Percentiles rank a stretch among this genome's conserved stretches.
phyloP scores from a whole-genome alignment of 768 basidiomycete genomes.

The Tricholoma terreum region DNA sequence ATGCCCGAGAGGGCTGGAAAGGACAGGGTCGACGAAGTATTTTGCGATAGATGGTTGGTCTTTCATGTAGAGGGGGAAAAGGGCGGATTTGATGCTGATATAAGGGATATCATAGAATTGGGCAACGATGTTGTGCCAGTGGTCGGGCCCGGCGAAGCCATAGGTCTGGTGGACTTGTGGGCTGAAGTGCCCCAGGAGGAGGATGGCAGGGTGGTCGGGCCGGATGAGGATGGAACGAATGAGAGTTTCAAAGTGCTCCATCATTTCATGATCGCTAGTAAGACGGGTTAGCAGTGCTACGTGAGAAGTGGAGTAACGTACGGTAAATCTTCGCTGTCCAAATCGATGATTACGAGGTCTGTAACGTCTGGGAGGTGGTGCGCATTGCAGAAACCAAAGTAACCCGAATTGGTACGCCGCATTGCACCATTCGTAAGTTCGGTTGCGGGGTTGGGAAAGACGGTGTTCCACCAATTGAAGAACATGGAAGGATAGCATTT shows the following conservation, averaged over 20 bases:
- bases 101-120: conserved; percentile 98
- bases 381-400: conserved; percentile 91
- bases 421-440: conserved; percentile 98
- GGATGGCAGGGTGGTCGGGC: conserved; percentile 86
- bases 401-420: conserved; percentile 86
- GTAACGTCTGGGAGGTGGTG: conserved; percentile 94
- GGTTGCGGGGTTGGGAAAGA: conserved; percentile 98
- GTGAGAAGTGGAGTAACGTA: conserved; percentile 40
- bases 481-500: conserved; percentile 91
- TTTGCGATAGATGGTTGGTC: conserved; percentile 60
- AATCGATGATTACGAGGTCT: conserved; percentile 93
- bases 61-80: conserved; percentile 80
- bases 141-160: conserved; percentile 88
- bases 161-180: conserved; percentile 76
- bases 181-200: conserved; percentile 94
- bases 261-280: conserved; percentile 60
- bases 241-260: conserved; percentile 89
- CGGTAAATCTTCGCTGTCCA: conserved; percentile 88
- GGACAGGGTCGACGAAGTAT: conserved; percentile 81
- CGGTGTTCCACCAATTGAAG: conserved; percentile 95
- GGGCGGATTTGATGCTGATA: conserved; percentile 76
- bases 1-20: conserved; percentile 80
- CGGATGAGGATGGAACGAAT: conserved; percentile 89
- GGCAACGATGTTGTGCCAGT: conserved; percentile 85
- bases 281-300: conserved; percentile 1